A percentile compares a stretch with the other conserved stretches of the same genome.
These are phyloP conservation scores for Aureobasidium sp. DNA, from an alignment of 2,329 filamentous ascomycete genomes.

Conservation along the genomic window DNA sequence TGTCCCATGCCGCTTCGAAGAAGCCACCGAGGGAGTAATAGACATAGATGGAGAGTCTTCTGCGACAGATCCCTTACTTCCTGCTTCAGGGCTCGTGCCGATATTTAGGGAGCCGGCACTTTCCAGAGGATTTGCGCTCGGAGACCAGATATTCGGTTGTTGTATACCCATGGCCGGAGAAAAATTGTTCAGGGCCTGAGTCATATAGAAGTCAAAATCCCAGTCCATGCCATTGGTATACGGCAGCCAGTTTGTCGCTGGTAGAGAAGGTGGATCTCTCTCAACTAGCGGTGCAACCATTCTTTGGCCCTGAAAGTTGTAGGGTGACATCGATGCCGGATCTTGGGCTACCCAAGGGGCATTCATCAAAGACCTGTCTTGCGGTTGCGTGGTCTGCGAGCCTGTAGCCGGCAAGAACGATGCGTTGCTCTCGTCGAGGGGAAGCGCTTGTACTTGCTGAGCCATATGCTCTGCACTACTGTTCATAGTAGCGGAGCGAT, in stretches of 20 bases:
- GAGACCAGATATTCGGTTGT: not conserved
- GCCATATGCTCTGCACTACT: not conserved
- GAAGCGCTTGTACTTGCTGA: not conserved
- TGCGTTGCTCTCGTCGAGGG: not conserved
- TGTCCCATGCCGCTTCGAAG: slow-evolving; percentile 4
- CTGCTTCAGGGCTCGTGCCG: not conserved
- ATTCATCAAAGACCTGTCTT: not conserved
- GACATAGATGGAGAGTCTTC: slow-evolving; percentile 3
- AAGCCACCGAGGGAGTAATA: not conserved
- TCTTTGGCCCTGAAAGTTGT: not conserved
- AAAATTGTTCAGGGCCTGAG: slow-evolving; percentile 1
- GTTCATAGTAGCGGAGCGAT: not conserved
- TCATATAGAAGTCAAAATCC: slow-evolving; percentile 11
- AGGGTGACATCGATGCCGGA: not conserved
- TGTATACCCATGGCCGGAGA: not conserved
- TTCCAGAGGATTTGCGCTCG: not conserved
- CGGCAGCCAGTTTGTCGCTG: slow-evolving; percentile 5
- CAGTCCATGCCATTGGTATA: slow-evolving; percentile 1
- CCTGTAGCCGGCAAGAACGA: not conserved
- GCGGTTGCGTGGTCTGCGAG: not conserved
- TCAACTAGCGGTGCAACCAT: not conserved
- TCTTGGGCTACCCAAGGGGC: not conserved
- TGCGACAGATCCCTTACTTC: not conserved
- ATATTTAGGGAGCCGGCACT: not conserved
- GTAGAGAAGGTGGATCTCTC: not conserved